phyloP scores from a whole-genome alignment of 441 rosid genomes.

The Gossypium schwendimanii region DNA sequence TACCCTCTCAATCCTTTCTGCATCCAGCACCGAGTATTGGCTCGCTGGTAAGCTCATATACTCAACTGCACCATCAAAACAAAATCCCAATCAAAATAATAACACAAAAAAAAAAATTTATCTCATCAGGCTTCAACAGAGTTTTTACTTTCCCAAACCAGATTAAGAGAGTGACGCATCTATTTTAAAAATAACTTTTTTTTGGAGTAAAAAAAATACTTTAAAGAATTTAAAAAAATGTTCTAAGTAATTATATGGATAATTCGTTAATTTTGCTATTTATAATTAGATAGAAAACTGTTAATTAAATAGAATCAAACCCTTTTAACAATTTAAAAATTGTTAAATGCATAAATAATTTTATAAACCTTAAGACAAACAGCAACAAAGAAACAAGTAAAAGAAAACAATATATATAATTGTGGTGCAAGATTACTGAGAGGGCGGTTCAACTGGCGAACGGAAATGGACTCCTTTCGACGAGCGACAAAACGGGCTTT shows the following conservation, averaged over 20 bases:
- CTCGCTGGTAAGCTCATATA: slow-evolving; percentile 97
- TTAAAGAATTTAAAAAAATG: background rate
- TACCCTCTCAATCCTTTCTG: slow-evolving; percentile 91
- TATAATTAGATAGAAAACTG: background rate
- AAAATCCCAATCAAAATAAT: background rate
- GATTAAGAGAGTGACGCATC: too few species aligned
- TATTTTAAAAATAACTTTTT: too few species aligned
- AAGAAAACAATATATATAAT: background rate
- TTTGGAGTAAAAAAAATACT: too few species aligned
- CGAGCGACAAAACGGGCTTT: slow-evolving; percentile 79
- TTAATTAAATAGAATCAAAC: background rate
- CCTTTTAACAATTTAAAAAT: background rate
- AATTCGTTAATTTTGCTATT: background rate
- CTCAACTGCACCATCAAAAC: slow-evolving; percentile 41
- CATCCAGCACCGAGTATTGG: slow-evolving; percentile 94
- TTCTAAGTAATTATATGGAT: background rate
- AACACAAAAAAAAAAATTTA: background rate
- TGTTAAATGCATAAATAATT: background rate
- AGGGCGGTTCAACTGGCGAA: slow-evolving; percentile 69
- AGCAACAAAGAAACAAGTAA: background rate
- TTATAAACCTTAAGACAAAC: background rate
- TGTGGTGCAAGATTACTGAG: slow-evolving; percentile 47
- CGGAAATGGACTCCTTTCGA: slow-evolving; percentile 61
- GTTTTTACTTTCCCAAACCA: too few species aligned
- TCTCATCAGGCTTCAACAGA: too few species aligned